These are phyloP conservation scores for Aspergillus melleus DNA, from an alignment of 2,329 filamentous ascomycete species.

Conservation along the genomic window DNA sequence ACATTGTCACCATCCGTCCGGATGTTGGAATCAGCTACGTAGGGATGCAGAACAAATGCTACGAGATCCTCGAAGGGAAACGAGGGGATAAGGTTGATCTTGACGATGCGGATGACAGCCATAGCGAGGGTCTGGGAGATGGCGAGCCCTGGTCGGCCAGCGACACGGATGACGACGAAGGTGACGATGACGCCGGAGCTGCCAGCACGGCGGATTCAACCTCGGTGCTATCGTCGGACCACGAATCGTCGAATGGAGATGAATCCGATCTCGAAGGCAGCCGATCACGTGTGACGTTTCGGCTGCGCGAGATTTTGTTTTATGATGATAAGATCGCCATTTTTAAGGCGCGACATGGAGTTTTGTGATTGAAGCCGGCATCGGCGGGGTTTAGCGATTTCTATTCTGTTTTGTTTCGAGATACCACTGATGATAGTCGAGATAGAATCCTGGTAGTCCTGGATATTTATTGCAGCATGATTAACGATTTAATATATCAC, in stretches of 20 bases:
- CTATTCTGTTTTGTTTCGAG: conserved; percentile 10
- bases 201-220: conserved; percentile 23
- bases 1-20: conserved; percentile 73
- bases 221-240: conserved; percentile 26
- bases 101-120: conserved; percentile 45
- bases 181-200: conserved; percentile 44
- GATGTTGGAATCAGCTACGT: conserved; percentile 78
- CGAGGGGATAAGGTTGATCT: conserved; percentile 38
- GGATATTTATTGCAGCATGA: not conserved
- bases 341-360: conserved; percentile 71
- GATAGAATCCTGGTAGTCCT: not conserved
- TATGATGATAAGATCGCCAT: conserved; percentile 82
- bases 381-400: conserved; percentile 8
- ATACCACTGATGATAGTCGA: conserved; percentile 14
- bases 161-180: conserved; percentile 47
- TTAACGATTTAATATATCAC: too few species aligned
- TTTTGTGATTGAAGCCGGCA: conserved; percentile 30
- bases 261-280: conserved; percentile 43
- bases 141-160: conserved; percentile 46
- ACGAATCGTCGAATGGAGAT: conserved; percentile 41
- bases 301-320: conserved; percentile 75
- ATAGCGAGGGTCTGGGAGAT: conserved; percentile 49
- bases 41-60: conserved; percentile 75
- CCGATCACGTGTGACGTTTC: conserved; percentile 49
- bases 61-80: conserved; percentile 69